Conservation (phyloP, 257 asterid species). For the Nemophila menziesii region DNA sequence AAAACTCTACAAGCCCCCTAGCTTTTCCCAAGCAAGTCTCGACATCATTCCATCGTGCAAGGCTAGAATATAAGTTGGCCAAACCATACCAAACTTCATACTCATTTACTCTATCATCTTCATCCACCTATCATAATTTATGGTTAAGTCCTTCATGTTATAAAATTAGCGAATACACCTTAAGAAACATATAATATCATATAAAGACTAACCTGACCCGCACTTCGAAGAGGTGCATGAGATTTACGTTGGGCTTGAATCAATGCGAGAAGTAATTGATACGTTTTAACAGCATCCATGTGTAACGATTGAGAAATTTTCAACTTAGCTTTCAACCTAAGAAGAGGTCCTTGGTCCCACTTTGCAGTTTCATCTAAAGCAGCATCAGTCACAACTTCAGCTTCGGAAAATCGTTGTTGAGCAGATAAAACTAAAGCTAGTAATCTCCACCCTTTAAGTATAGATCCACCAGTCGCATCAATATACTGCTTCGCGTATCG, state of each 20-base stretch:
- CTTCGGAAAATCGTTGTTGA: slow-evolving; percentile 74
- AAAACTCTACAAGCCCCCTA: slow-evolving; percentile 53
- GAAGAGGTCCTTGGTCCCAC: slow-evolving; percentile 97
- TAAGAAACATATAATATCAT: background rate
- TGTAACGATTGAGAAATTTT: slow-evolving; percentile 65
- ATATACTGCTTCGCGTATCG: slow-evolving; percentile 73
- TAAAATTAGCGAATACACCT: no score
- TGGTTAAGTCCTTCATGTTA: no score
- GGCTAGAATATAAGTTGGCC: slow-evolving; percentile 80
- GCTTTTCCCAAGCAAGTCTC: slow-evolving; percentile 88
- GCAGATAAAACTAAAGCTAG: slow-evolving; percentile 86
- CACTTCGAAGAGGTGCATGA: slow-evolving; percentile 45
- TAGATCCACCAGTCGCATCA: slow-evolving; percentile 88
- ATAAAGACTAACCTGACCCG: slow-evolving; percentile 43
- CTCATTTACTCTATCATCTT: slow-evolving; percentile 67
- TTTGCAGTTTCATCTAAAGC: slow-evolving; percentile 94
- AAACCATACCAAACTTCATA: slow-evolving; percentile 95
- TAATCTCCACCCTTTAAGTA: slow-evolving; percentile 83
- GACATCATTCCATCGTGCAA: slow-evolving; percentile 88
- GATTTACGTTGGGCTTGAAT: slow-evolving; percentile 89
- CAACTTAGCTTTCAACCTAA: slow-evolving; percentile 80
- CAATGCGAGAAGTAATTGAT: slow-evolving; percentile 74
- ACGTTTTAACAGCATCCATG: slow-evolving; percentile 81
- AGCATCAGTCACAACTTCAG: slow-evolving; percentile 82
- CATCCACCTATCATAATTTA: slow-evolving; percentile 18